Evolutionary conservation across 805 yeast species (phyloP), one percentile per base, ranked within the genome.

Genomic region (Wickerhamiella siamensis): DNA sequence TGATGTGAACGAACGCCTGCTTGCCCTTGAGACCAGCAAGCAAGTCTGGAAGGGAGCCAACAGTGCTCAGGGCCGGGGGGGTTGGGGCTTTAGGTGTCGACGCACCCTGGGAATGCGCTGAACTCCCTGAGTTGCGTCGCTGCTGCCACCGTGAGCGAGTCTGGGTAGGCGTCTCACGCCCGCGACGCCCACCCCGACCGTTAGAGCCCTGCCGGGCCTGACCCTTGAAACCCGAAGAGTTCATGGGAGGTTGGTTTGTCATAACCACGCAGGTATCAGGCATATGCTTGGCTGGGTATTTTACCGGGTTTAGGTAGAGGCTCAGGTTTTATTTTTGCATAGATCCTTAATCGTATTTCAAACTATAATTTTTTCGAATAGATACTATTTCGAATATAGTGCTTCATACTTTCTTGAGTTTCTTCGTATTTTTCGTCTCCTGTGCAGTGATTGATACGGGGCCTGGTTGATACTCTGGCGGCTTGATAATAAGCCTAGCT

Each of bases 131-230:
- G 26, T 12, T 6, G 29, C 17, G 38, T 24, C 38, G 29, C 17
- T 21, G 31, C 38, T 21, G 31, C 17, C 29, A 12, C 38, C 38
- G 14, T 8, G 29, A 24, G 10, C 29, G 29, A 8, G 29, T 24
- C 29, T 6, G 12, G 12, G 33, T 16, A 12, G 33, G 32, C 37
- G 36, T 32, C 43, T 42, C 42, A 14, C 43, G 38, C 36, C 40
- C 40, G 19, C 46, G 42, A 38, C 46, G 40, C 12, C 40, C 40
- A 35, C 46, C 43, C 38, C 46, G 33, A 16, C 37, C 33, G 27
- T 15, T 38, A 27, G 37, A 31, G 22, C 33, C 41, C 22, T 21
- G 22, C 9, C 41, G 38, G 34, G 31, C 41, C 9, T 32, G 33
- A 20, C 27, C 33, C 27, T 38, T 33, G 33, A 19, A 37, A 33